These are phyloP conservation scores for Actinidia arguta DNA, from an alignment of 179 eudicot genomes.

Conservation along the genomic window DNA sequence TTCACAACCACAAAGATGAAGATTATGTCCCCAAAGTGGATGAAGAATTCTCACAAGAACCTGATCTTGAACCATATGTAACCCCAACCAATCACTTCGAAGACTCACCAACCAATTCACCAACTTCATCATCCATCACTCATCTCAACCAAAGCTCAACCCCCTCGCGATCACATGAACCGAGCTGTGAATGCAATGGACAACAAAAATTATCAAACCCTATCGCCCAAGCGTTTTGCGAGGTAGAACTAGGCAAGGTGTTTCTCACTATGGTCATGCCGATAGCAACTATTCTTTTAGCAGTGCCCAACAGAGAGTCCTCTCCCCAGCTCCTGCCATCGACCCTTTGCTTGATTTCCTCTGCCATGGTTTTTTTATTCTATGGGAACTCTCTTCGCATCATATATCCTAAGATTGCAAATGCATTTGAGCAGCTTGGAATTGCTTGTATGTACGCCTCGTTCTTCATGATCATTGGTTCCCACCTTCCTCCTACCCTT, in stretches of 20 bases:
- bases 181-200: too few species aligned
- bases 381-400: background rate
- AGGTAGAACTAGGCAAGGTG: background rate
- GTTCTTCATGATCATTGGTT: background rate
- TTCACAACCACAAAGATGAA: too few species aligned
- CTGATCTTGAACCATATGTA: too few species aligned
- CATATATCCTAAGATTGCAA: background rate
- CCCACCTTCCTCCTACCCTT: background rate
- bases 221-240: background rate
- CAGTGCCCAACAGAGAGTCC: background rate
- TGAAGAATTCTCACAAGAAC: too few species aligned
- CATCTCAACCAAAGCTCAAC: too few species aligned
- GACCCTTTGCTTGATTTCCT: background rate
- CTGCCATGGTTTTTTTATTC: background rate
- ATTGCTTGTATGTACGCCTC: background rate
- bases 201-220: background rate
- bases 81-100: too few species aligned
- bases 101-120: too few species aligned
- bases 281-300: background rate
- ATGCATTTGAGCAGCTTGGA: background rate
- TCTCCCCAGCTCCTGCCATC: background rate
- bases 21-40: too few species aligned
- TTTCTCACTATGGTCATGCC: background rate
- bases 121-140: too few species aligned
- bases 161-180: too few species aligned